These are phyloP conservation scores for Cinnamomum micranthum DNA, from an alignment of 164 flowering plant species.

Conservation along the genomic window DNA sequence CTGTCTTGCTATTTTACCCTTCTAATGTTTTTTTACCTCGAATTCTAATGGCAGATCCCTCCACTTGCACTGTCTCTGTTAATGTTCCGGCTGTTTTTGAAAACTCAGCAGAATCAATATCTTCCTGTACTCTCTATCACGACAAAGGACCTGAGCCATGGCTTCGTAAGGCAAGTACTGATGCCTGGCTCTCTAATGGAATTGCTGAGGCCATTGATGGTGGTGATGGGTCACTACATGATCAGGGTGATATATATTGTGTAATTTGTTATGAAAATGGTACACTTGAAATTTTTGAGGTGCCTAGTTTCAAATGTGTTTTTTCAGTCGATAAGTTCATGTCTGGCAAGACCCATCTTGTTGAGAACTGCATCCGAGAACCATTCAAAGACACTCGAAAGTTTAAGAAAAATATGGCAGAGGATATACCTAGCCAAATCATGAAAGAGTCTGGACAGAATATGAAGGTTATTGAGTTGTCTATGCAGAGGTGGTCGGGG, in stretches of 20 bases:
- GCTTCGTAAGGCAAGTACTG: conserved; percentile 89
- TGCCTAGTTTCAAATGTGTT: conserved; percentile 79
- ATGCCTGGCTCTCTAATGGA: conserved; percentile 98
- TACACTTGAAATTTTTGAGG: conserved; percentile 86
- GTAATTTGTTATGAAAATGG: conserved; percentile 85
- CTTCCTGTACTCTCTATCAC: conserved; percentile 90
- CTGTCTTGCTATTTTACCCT: background rate
- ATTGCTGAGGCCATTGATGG: conserved; percentile 82
- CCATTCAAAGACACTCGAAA: conserved; percentile 31
- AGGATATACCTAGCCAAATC: conserved; percentile 37
- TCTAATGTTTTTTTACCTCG: conserved; percentile 1
- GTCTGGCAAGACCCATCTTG: conserved; percentile 68
- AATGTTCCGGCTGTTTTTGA: conserved; percentile 60
- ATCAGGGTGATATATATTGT: conserved; percentile 93
- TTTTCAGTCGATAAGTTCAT: conserved; percentile 71
- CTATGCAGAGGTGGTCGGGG: conserved; percentile 91
- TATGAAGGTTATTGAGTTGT: conserved; percentile 77
- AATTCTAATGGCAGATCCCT: conserved; percentile 56
- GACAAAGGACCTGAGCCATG: conserved; percentile 97
- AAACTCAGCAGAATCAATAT: conserved; percentile 44
- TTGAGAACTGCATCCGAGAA: conserved; percentile 45
- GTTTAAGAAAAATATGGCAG: conserved; percentile 23
- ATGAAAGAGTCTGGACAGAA: conserved; percentile 55
- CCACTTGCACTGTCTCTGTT: conserved; percentile 67
- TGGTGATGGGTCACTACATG: conserved; percentile 67